Evolutionary conservation across 2,329 filamentous ascomycete species (phyloP).

Genomic region (Penicillium polonicum): DNA sequence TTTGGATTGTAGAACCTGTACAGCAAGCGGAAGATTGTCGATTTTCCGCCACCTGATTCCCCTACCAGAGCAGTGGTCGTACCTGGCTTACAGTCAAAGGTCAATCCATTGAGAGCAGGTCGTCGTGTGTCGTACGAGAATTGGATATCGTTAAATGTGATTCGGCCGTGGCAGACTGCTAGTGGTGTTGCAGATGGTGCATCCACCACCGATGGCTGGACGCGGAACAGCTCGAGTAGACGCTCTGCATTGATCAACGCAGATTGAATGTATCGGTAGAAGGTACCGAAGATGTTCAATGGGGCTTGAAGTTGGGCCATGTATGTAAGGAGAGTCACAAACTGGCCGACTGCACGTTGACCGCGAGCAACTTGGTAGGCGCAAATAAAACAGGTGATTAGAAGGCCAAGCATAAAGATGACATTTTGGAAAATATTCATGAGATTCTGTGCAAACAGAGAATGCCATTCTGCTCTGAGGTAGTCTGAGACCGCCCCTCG

Average conservation of each 20-base stretch:
- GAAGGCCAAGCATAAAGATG: conserved; percentile 66
- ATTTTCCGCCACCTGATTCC: conserved; percentile 81
- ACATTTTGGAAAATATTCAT: conserved; percentile 75
- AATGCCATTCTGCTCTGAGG: conserved; percentile 71
- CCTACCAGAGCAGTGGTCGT: conserved; percentile 66
- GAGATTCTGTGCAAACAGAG: conserved; percentile 65
- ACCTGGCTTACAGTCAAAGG: conserved; percentile 52
- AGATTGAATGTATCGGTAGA: conserved; percentile 56
- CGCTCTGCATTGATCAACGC: conserved; percentile 36
- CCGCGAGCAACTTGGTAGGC: conserved; percentile 65
- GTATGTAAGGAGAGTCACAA: conserved; percentile 70
- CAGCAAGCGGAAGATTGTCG: conserved; percentile 7
- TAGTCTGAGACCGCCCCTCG: conserved; percentile 60
- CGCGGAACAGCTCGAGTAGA: conserved; percentile 60
- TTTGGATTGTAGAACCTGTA: conserved; percentile 41
- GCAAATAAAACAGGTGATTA: conserved; percentile 67
- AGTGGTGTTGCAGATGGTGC: conserved; percentile 53
- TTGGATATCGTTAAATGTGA: conserved; percentile 56
- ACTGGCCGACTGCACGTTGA: conserved; percentile 62
- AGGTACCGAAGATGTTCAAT: conserved; percentile 65
- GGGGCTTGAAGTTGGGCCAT: conserved; percentile 71
- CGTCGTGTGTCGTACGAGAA: conserved; percentile 60
- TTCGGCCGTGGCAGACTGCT: conserved; percentile 53
- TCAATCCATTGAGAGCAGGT: conserved; percentile 55
- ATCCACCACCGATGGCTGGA: conserved; percentile 53